Percentiles rank a stretch among this genome's conserved stretches.
phyloP scores from a whole-genome alignment of 768 basidiomycete species.

The Serendipita sp. region DNA sequence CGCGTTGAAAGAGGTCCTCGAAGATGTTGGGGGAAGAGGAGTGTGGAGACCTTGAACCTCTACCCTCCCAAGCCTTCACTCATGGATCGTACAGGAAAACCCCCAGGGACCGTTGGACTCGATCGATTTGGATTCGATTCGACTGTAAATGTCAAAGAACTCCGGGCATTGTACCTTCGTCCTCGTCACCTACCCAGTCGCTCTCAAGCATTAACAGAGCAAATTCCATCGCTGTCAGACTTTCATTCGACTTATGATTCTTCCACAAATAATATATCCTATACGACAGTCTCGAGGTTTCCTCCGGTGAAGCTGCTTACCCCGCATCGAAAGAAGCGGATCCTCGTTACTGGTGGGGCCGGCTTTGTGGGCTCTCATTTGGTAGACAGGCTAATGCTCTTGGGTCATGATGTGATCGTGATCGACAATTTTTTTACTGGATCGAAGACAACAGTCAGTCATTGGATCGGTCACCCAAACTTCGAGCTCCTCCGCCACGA shows the following conservation, averaged over 20 bases:
- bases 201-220: constrained; percentile 16
- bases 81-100: constrained; percentile 57
- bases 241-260: constrained; percentile 76
- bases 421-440: constrained; percentile 99
- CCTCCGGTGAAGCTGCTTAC: constrained; percentile 83
- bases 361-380: constrained; percentile 99
- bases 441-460: constrained; percentile 87
- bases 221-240: constrained; percentile 36
- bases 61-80: constrained; percentile 29
- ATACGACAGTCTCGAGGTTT: constrained; percentile 81
- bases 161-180: constrained; percentile 80
- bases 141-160: constrained; percentile 59
- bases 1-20: not conserved
- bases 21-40: not conserved
- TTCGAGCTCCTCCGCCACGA: constrained; percentile 98
- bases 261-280: constrained; percentile 67
- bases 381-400: constrained; percentile 91
- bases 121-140: constrained; percentile 83
- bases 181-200: constrained; percentile 52
- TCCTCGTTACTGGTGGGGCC: constrained; percentile 92
- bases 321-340: constrained; percentile 62
- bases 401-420: constrained; percentile 95
- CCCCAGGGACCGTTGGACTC: constrained; percentile 69
- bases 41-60: not conserved
- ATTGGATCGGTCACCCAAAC: constrained; percentile 97